Evolutionary conservation across 305 asterid genomes (phyloP), one percentile per base, ranked within the genome.

Genomic region (Withania somnifera): DNA sequence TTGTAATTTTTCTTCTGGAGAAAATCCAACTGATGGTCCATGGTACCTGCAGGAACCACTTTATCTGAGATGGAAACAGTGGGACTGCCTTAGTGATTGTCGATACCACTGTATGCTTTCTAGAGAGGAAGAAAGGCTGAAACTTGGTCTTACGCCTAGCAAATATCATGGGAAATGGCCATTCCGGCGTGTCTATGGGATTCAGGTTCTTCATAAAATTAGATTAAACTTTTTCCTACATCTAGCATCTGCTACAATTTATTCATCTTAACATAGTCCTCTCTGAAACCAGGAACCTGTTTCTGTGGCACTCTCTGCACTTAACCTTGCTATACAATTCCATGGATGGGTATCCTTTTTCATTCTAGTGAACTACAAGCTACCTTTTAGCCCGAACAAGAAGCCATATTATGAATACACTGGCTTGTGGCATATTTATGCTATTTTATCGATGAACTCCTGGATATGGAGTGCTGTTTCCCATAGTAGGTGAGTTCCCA

Each of bases 21-120:
- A 88, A 40, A 90, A 89, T 53, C 84, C 88, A 78, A 84, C 83
- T 82, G 97, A 86, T 75, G 98, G 91, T 63, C 94, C 97, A 67
- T 94, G 98, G 98, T 92, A 94, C 90, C 91, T 93, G 68, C 98
- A 96, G 89, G 98, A 96, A 90, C 99, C 99, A 84, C 97, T 96
- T 82, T 94, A 94, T 83, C 61, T 89, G 36, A 88, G 91, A 84
- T 96, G 99, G 99, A 96, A 94, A 86, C 95, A 89, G 79, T 96
- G 98, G 98, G 98, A 96, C 90, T 93, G 99, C 85, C 91, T 78
- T 79, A 88, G 97, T 84, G 95, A 93, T 86, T 94, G 99, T 42
- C 92, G 91, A 68, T 96, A 96, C 86, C 89, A 94, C 30, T 96
- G 99, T 85, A 96, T 94, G 98, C 88, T 94, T 85, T 86, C 89